Conservation (phyloP, 2,329 filamentous ascomycete genomes). For the Leptodontidium sp. region DNA sequence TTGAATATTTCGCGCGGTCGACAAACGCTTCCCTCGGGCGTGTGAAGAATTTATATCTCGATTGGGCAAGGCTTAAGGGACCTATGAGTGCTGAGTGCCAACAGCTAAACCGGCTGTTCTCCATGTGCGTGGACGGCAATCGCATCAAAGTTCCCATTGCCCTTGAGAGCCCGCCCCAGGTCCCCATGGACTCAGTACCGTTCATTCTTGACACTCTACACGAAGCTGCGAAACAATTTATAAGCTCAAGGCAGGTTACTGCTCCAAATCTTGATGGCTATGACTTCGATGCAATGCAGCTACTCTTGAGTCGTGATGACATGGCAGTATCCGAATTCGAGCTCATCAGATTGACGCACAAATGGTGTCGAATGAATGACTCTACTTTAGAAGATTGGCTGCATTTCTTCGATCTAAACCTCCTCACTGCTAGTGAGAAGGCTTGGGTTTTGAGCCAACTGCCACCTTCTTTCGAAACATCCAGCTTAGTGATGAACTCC, state of each 20-base stretch:
- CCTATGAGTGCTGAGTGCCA: constrained; percentile 19
- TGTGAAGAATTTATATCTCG: constrained; percentile 12
- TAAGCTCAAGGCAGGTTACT: constrained; percentile 6
- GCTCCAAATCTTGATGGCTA: constrained; percentile 20
- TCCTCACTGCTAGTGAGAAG: constrained; percentile 23
- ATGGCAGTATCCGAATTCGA: constrained; percentile 26
- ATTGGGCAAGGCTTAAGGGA: constrained; percentile 14
- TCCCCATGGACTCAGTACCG: background rate
- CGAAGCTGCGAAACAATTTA: constrained; percentile 18
- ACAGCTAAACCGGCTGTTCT: constrained; percentile 15
- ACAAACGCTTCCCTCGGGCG: constrained; percentile 13
- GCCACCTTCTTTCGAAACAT: constrained; percentile 11
- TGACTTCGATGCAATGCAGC: constrained; percentile 23
- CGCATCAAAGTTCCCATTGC: constrained; percentile 22
- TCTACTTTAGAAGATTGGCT: constrained; percentile 15
- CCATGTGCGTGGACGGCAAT: constrained; percentile 21
- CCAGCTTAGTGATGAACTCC: constrained; percentile 11
- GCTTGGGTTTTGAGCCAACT: constrained; percentile 23
- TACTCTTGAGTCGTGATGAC: constrained; percentile 22
- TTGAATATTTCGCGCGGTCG: constrained; percentile 12
- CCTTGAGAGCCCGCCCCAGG: constrained; percentile 21
- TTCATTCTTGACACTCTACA: constrained; percentile 23
- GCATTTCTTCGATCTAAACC: constrained; percentile 24
- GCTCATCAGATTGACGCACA: constrained; percentile 21
- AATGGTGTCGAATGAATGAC: constrained; percentile 23